These are phyloP conservation scores for Corylus heterophylla DNA, from an alignment of 306 rosid genomes.

Conservation along the genomic window DNA sequence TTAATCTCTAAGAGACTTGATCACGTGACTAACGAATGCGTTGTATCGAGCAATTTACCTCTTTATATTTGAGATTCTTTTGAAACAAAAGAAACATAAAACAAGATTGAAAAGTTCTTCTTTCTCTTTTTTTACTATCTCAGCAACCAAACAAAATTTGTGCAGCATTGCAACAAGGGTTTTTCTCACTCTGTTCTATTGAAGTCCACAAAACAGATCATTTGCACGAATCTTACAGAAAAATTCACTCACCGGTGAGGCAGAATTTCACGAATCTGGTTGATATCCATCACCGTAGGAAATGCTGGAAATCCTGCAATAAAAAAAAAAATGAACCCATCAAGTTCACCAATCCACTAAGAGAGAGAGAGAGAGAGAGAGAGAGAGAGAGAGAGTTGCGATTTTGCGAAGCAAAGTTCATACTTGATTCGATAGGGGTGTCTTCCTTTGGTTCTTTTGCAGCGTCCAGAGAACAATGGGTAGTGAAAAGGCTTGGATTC, in stretches of 20 bases:
- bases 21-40: no score
- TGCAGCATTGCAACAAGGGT: neutral
- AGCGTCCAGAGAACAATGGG: constrained; percentile 39
- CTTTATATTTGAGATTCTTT: no score
- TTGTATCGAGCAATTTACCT: no score
- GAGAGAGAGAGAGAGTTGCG: neutral
- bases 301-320: constrained; percentile 45
- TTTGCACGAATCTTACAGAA: neutral
- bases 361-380: neutral
- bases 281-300: constrained; percentile 56
- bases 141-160: neutral
- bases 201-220: neutral
- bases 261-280: constrained; percentile 47
- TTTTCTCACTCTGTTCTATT: neutral
- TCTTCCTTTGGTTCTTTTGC: constrained; percentile 37
- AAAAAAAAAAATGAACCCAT: neutral
- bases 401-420: neutral
- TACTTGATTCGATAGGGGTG: constrained; percentile 64
- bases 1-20: no score
- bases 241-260: constrained; percentile 48
- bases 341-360: neutral
- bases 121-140: neutral
- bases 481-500: constrained; percentile 24
- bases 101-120: neutral
- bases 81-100: neutral